Percentiles rank a stretch among this genome's conserved stretches.
These are phyloP conservation scores for Aegle marmelos DNA, from an alignment of 345 rosid species.

Conservation along the genomic window DNA sequence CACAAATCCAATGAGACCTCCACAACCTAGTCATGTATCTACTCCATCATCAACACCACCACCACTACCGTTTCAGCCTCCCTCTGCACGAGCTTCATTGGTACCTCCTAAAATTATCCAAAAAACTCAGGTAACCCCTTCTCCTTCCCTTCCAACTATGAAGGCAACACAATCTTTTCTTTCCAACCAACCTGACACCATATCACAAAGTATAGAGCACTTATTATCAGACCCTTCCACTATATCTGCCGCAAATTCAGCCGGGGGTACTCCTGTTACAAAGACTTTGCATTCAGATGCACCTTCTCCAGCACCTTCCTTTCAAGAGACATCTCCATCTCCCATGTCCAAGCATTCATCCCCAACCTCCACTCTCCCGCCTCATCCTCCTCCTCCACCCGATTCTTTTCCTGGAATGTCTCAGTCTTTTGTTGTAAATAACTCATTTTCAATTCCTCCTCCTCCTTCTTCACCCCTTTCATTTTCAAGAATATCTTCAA, in stretches of 20 bases:
- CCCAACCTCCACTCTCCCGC: not conserved
- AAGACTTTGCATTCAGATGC: not conserved
- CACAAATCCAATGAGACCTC: constrained; percentile 18
- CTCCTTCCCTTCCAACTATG: constrained; percentile 7
- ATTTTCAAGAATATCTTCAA: constrained; percentile 8
- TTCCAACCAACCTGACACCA: constrained; percentile 11
- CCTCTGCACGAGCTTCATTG: constrained; percentile 10
- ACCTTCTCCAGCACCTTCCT: constrained; percentile 24
- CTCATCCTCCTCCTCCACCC: constrained; percentile 22
- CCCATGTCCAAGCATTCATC: constrained; percentile 3
- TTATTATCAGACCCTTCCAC: constrained; percentile 17
- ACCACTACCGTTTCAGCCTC: not conserved
- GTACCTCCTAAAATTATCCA: constrained; percentile 9
- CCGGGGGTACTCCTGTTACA: not conserved
- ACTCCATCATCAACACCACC: constrained; percentile 10
- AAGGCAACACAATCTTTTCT: constrained; percentile 3
- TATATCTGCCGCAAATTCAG: constrained; percentile 2
- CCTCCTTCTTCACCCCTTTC: constrained; percentile 22
- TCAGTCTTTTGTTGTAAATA: constrained; percentile 7
- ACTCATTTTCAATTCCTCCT: constrained; percentile 18
- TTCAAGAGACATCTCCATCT: not conserved
- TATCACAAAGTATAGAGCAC: not conserved
- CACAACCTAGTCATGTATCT: constrained; percentile 20
- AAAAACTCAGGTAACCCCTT: constrained; percentile 5
- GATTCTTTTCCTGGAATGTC: constrained; percentile 21